Evolutionary conservation across 495 filamentous ascomycete genomes (phyloP).

Genomic region (Trichodelitschia bisporula): DNA sequence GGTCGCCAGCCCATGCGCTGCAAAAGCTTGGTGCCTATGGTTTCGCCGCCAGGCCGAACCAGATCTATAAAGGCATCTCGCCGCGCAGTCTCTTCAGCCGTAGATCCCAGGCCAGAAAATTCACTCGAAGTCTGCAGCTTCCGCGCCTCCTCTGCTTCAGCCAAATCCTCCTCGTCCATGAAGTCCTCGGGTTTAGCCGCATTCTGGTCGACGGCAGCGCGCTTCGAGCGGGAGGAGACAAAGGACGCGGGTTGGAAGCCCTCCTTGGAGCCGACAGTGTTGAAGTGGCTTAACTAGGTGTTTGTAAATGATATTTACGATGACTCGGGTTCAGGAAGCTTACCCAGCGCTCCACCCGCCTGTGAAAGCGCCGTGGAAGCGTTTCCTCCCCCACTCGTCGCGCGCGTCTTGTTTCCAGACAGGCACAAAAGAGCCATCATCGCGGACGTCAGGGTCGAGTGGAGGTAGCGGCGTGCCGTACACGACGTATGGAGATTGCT

Average conservation of each 20-base stretch:
- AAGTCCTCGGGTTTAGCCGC: slow-evolving; percentile 79
- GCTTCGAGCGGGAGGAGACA: slow-evolving; percentile 48
- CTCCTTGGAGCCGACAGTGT: slow-evolving; percentile 94
- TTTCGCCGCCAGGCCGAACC: slow-evolving; percentile 51
- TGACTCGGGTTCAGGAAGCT: slow-evolving; percentile 14
- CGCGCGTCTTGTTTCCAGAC: slow-evolving; percentile 94
- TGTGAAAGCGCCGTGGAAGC: slow-evolving; percentile 89
- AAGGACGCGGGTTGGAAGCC: slow-evolving; percentile 87
- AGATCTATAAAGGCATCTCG: slow-evolving; percentile 45
- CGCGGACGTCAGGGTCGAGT: slow-evolving; percentile 33
- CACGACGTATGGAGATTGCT: slow-evolving; percentile 54
- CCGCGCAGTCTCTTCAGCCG: slow-evolving; percentile 24
- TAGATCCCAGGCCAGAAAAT: slow-evolving; percentile 57
- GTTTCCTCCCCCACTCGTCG: slow-evolving; percentile 76
- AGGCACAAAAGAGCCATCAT: slow-evolving; percentile 85
- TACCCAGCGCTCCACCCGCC: slow-evolving; percentile 93
- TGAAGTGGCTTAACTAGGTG: slow-evolving; percentile 50
- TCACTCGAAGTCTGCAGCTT: slow-evolving; percentile 42
- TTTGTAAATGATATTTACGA: slow-evolving; percentile 6
- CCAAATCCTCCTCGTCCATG: slow-evolving; percentile 94
- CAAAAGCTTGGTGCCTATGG: slow-evolving; percentile 69
- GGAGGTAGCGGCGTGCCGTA: slow-evolving; percentile 53
- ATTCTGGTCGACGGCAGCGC: neutral
- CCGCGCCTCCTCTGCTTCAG: slow-evolving; percentile 57
- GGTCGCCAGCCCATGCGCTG: slow-evolving; percentile 93